Conservation (phyloP, 768 basidiomycete genomes). For the Termitomyces sp. region DNA sequence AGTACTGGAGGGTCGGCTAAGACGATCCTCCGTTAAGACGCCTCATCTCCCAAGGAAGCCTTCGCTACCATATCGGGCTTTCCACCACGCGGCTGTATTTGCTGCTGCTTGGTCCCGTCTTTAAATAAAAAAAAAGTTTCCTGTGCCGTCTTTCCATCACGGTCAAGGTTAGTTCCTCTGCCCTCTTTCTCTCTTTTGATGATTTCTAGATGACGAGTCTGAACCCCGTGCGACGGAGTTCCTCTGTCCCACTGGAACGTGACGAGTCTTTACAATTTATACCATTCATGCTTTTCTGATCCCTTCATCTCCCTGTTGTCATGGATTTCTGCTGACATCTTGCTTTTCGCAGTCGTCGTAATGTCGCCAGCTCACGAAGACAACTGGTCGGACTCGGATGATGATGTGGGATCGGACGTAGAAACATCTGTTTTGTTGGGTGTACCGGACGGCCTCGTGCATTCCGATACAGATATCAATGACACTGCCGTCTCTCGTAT, state of each 20-base stretch:
- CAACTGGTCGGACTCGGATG: slow-evolving; percentile 81
- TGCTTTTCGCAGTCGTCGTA: slow-evolving; percentile 6
- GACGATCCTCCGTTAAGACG: slow-evolving; percentile 20
- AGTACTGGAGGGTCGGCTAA: slow-evolving; percentile 16
- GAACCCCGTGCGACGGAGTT: slow-evolving; percentile 55
- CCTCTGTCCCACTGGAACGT: slow-evolving; percentile 45
- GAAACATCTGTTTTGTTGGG: slow-evolving; percentile 78
- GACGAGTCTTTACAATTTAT: slow-evolving; percentile 61
- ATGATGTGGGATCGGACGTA: slow-evolving; percentile 45
- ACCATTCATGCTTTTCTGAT: slow-evolving; percentile 97
- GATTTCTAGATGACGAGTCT: slow-evolving; percentile 74
- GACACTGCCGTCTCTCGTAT: slow-evolving; percentile 87
- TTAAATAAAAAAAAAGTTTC: slow-evolving; percentile 9
- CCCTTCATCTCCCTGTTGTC: slow-evolving; percentile 17
- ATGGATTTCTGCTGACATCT: slow-evolving; percentile 14
- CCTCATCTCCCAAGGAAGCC: slow-evolving; percentile 2
- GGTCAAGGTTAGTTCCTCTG: slow-evolving; percentile 14
- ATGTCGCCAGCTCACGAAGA: slow-evolving; percentile 45
- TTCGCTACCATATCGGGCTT: background rate
- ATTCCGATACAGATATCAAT: slow-evolving; percentile 47
- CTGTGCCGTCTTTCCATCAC: slow-evolving; percentile 11
- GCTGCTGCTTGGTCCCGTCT: slow-evolving; percentile 18
- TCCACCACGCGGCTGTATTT: slow-evolving; percentile 9
- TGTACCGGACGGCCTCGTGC: slow-evolving; percentile 70
- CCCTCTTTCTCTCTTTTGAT: slow-evolving; percentile 23